Evolutionary conservation across 2,329 filamentous ascomycete genomes (phyloP), one percentile per base, ranked within the genome.

Genomic region (Alternaria triticimaculans): DNA sequence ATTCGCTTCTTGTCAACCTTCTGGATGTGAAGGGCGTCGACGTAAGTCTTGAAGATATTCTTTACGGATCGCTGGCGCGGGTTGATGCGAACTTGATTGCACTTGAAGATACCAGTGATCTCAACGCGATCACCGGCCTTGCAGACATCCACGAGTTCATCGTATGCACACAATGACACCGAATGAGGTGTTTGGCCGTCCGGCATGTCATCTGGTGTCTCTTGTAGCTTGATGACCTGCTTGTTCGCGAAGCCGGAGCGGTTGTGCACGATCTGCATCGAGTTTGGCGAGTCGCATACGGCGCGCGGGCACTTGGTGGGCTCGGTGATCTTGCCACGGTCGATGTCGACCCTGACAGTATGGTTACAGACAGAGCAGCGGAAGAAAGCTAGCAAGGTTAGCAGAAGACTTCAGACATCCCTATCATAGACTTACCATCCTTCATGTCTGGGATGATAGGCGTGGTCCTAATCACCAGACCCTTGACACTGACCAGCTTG

Each of bases 391-490:
- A 62, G 1, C n/a, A 1, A 23, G 37, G 21, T 73, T 56, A 77
- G 71, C 56, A 63, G 23, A 33, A 6, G 14, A 12, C 25, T 5
- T 48, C 9, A 2, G 3, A 23, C 6, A n/a, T 4, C 1, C 15
- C 6, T 18, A 2, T 9, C 9, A 6, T 11, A 9, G 2, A 61
- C 79, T 71, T 77, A 85, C 85, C 85, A 78, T 97, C 93, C 82
- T 96, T 97, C 96, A 99, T 99, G 74, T 99, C 96, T 0, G 96
- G 96, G 68, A 99, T 98, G 69, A 99, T 92, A 1, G 96, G 94
- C 0, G 96, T 98, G 4, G 96, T 92, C 66, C 96, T 90, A 75
- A 99, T 99, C 64, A 99, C 96, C 15, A 99, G 86, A 49, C 96
- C 96, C 82, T 98, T 99, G 81, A 99, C 90, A 69, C 91, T 93